Evolutionary conservation across 441 rosid species (phyloP), one percentile per base, ranked within the genome.

Genomic region (Sinapis alba): DNA sequence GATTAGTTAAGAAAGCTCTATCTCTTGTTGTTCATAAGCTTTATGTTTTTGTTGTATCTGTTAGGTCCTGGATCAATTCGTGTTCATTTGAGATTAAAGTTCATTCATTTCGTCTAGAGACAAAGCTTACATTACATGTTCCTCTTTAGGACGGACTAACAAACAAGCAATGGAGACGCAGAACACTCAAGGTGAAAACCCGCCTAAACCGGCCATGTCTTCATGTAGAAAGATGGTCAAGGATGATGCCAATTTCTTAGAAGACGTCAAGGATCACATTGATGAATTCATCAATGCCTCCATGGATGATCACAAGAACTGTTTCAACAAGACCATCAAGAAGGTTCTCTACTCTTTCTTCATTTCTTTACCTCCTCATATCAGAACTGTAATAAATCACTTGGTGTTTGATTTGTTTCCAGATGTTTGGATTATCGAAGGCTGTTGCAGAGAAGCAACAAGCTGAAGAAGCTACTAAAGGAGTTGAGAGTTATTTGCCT

Each of bases 251-350:
- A 85, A 75, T 59, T 94, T 94, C 79, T 47, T 89, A 28, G 94
- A 89, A 79, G 99, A 90, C 75, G 65, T 92, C 15, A 92, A 88
- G 81, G 92, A 90, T 77, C 98, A 94, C 84, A 84, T 94, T 11
- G 97, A 90, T 73, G 98, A 92, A 56, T 92, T 94, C 82, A 79
- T 94, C 41, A 72, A 83, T 72, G 93, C 97, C 9, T 94, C 96
- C 8, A 85, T 92, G 93, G 94, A 92, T 38, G 99, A 94, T 74
- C 98, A 94, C 85, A 92, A 89, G 83, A 82, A 78, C 11, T 94
- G 98, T 85, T 92, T 92, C 71, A 84, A 86, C 83, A 94, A 92
- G 78, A 87, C 94, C 61, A 83, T 90, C 30, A 80, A 87, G 32
- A 90, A 90, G 96, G 97, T 92, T 24, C 43, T 58, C 9, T n/a